phyloP scores from a whole-genome alignment of 2,329 filamentous ascomycete species.

The Fusarium beomiforme region DNA sequence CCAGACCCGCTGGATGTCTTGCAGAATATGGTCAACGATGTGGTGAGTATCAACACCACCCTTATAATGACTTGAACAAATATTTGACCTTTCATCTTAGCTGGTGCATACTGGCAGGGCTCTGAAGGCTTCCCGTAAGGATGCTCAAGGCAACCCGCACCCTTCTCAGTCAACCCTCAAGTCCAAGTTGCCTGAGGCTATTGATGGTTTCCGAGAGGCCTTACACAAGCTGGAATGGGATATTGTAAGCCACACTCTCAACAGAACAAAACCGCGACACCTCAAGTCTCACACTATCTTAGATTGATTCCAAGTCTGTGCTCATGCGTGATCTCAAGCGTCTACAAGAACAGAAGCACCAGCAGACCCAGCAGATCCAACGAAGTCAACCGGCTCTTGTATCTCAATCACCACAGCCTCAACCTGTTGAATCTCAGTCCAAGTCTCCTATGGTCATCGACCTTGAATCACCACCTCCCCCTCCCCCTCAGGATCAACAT shows the following conservation, averaged over 20 bases:
- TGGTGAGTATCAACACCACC: slow-evolving; percentile 53
- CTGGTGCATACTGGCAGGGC: slow-evolving; percentile 69
- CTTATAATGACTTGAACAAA: not conserved
- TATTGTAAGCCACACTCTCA: slow-evolving; percentile 58
- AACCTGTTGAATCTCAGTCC: slow-evolving; percentile 49
- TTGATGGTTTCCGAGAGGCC: slow-evolving; percentile 60
- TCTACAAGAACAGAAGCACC: slow-evolving; percentile 45
- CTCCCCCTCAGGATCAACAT: slow-evolving; percentile 45
- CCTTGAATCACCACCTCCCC: slow-evolving; percentile 47
- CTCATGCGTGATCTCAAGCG: slow-evolving; percentile 63
- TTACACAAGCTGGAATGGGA: slow-evolving; percentile 67
- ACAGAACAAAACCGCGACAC: too few species aligned
- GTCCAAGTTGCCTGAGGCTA: slow-evolving; percentile 58
- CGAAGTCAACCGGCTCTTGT: slow-evolving; percentile 20
- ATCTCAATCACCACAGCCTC: slow-evolving; percentile 39
- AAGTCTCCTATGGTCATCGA: slow-evolving; percentile 52
- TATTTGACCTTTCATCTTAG: slow-evolving; percentile 47
- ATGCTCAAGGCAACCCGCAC: slow-evolving; percentile 53
- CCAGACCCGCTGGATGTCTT: slow-evolving; percentile 56
- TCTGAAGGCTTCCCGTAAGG: slow-evolving; percentile 59
- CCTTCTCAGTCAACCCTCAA: slow-evolving; percentile 48
- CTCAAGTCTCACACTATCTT: slow-evolving; percentile 10
- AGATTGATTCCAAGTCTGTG: slow-evolving; percentile 63
- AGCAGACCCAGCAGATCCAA: slow-evolving; percentile 29
- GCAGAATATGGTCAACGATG: slow-evolving; percentile 64